Base-by-base conservation (phyloP, 495 filamentous ascomycete species). In the Peziza echinospora region DNA sequence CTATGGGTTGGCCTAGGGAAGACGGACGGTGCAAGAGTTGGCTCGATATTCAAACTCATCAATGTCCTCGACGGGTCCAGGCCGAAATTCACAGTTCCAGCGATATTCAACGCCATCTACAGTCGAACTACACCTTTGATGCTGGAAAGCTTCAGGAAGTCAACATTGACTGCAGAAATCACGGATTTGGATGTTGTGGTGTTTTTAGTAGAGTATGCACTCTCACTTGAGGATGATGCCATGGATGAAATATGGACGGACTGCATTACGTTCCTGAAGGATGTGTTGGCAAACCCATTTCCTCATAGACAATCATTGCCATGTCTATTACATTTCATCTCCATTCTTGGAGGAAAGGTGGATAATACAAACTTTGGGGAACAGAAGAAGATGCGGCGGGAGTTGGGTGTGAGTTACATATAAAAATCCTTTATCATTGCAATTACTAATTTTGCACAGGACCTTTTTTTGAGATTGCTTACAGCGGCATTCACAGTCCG, bases 201-300 rank as follows among this genome's bases (percentile, higher is more conserved):
- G 17, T 99, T 96, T 58, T 62, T 96, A 46, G 78, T 89, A 5
- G 80, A 84, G 42, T 99, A 96, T 58, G 78, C 84, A 1, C 71
- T 74, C 21, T 87, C 84, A 3, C 65, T 93, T 11, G 89, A 99
- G 55, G 89, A 99, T 53, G 89, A 99, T 66, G 80, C 89, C n/a
- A 87, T 96, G 69, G 91, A 99, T 56, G 89, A 99, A 62, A 93
- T 99, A 24, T 99, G 89, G 89, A 67, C 73, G 28, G 91, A 99
- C 55, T 96, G 87, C 60, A 84, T 84, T 54, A 73, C 78, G 0
- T 99, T 99, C 61, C 60, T 96, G 39, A 77, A 75, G 45, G 91
- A 96, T 61, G 73, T 96, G 5, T 66, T 96, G 23, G 78, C 79
- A 39, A 96, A 99, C 60, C 91, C 91, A 2, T 82, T 99, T 53